Evolutionary conservation across 2,329 filamentous ascomycete species (phyloP).

Genomic region (Colletotrichum caudatum): DNA sequence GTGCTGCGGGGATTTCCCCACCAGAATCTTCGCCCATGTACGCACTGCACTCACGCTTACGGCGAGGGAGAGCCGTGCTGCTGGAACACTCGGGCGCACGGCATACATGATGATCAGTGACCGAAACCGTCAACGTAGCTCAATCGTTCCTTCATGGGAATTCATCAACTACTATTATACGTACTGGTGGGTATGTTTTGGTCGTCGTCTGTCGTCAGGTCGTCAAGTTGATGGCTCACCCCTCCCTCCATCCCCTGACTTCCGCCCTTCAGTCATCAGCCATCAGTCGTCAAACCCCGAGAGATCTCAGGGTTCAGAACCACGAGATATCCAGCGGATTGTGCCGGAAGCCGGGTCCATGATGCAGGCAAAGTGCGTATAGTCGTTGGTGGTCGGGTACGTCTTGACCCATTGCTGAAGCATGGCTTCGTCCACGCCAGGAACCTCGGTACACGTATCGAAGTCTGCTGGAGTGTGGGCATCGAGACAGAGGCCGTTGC

Average conservation of each 20-base stretch:
- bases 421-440: slow-evolving; percentile 47
- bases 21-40: neutral
- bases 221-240: neutral
- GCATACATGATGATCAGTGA: neutral
- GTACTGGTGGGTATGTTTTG: too few species aligned
- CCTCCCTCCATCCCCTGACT: too few species aligned
- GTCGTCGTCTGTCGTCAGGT: neutral
- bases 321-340: slow-evolving; percentile 56
- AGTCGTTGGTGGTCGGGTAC: slow-evolving; percentile 67
- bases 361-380: slow-evolving; percentile 68
- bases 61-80: neutral
- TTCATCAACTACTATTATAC: neutral
- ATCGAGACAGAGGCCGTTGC: slow-evolving; percentile 27
- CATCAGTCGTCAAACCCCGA: neutral
- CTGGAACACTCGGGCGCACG: neutral
- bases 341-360: slow-evolving; percentile 65
- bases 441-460: neutral
- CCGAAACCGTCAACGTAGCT: neutral
- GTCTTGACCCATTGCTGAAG: slow-evolving; percentile 61
- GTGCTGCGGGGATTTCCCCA: slow-evolving; percentile 10
- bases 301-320: neutral
- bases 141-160: neutral
- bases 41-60: neutral
- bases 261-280: neutral
- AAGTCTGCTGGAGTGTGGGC: neutral